phyloP scores from a whole-genome alignment of 176 grass and related monocot genomes.

The Urochloa ruziziensis region DNA sequence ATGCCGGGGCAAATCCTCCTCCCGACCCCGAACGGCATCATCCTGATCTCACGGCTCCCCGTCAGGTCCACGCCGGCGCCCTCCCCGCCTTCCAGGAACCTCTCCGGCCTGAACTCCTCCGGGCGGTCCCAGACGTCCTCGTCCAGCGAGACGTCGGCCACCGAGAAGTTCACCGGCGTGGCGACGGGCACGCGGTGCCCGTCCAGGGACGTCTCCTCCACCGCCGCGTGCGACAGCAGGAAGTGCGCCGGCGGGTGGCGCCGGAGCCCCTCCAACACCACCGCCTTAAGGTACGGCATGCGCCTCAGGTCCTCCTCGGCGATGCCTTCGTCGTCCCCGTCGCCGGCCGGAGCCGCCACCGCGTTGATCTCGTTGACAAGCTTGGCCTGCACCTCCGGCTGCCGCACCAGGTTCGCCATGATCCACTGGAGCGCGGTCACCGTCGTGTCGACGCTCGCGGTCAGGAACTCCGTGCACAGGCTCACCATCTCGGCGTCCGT shows the following conservation, averaged over 20 bases:
- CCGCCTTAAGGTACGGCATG: conserved; percentile 37
- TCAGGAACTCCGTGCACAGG: conserved; percentile 43
- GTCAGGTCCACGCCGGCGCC: conserved; percentile 35
- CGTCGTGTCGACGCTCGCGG: conserved; percentile 36
- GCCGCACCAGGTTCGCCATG: conserved; percentile 29
- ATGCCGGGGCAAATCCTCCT: conserved; percentile 41
- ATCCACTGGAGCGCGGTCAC: conserved; percentile 44
- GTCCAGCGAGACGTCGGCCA: conserved; percentile 34
- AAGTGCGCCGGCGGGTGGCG: conserved; percentile 49
- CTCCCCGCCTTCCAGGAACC: conserved; percentile 26
- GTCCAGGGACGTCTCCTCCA: conserved; percentile 3
- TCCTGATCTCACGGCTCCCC: conserved; percentile 35
- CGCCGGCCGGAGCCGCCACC: neutral
- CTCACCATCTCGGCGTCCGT: conserved; percentile 35
- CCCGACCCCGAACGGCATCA: conserved; percentile 45
- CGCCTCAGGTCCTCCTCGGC: neutral
- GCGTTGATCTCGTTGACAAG: conserved; percentile 15
- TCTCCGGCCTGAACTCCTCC: conserved; percentile 30
- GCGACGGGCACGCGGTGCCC: conserved; percentile 23
- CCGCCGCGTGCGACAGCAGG: conserved; percentile 32
- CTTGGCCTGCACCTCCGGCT: conserved; percentile 11
- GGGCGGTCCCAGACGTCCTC: conserved; percentile 1
- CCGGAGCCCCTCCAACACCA: conserved; percentile 39
- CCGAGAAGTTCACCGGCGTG: conserved; percentile 25
- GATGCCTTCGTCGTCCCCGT: neutral